Percentiles rank a stretch among this genome's conserved stretches.
Conservation (phyloP, 2,329 filamentous ascomycete genomes). For the Paecilomyces variotii region DNA sequence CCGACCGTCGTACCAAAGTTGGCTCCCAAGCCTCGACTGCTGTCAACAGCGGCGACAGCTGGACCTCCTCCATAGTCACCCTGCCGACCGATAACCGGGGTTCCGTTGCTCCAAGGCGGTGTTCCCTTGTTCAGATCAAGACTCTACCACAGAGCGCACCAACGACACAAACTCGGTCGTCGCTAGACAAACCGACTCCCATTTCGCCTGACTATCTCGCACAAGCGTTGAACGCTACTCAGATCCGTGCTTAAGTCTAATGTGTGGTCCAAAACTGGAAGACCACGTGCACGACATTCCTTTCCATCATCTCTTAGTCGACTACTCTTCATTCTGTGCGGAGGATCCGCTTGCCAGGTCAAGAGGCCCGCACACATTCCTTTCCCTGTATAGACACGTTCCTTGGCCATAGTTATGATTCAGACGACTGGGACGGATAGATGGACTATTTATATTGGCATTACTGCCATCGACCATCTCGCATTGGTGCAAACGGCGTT, state of each 20-base stretch:
- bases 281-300: not conserved
- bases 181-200: conserved; percentile 18
- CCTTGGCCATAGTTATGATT: not conserved
- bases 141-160: conserved; percentile 24
- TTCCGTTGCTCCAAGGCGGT: conserved; percentile 11
- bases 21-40: conserved; percentile 30
- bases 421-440: not conserved
- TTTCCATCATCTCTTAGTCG: not conserved
- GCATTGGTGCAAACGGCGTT: not conserved
- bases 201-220: conserved; percentile 29
- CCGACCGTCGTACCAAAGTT: conserved; percentile 17
- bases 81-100: conserved; percentile 20
- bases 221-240: conserved; percentile 29
- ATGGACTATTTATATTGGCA: not conserved
- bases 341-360: not conserved
- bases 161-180: conserved; percentile 18
- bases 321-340: not conserved
- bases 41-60: conserved; percentile 26
- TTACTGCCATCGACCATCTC: not conserved
- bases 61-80: conserved; percentile 27
- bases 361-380: not conserved
- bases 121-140: conserved; percentile 23
- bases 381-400: not conserved
- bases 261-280: not conserved
- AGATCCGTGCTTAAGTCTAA: conserved; percentile 20